Percentiles rank a stretch among this genome's conserved stretches.
phyloP scores from a whole-genome alignment of 2,329 filamentous ascomycete genomes.

The Stagonosporopsis rhizophila region DNA sequence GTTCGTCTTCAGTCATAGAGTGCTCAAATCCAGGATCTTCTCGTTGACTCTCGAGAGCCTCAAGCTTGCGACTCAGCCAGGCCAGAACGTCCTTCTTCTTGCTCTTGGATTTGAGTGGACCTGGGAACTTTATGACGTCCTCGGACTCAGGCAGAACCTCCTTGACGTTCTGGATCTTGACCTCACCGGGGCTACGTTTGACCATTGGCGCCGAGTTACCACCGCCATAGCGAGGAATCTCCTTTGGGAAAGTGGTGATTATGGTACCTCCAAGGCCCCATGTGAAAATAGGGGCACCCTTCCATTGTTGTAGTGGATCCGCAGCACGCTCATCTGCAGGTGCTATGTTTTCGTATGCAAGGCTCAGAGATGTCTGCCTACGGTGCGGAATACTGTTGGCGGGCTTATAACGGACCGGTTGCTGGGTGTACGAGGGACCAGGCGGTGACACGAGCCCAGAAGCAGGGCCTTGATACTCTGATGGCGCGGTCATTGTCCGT shows the following conservation, averaged over 20 bases:
- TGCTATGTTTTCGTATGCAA: conserved; percentile 61
- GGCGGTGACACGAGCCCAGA: conserved; percentile 55
- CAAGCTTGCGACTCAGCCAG: conserved; percentile 82
- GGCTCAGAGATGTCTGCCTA: conserved; percentile 51
- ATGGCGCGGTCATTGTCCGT: conserved; percentile 47
- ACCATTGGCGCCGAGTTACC: conserved; percentile 77
- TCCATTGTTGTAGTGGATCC: conserved; percentile 89
- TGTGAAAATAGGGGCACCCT: conserved; percentile 81
- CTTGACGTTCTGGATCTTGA: conserved; percentile 78
- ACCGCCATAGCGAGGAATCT: conserved; percentile 83
- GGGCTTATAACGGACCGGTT: conserved; percentile 15
- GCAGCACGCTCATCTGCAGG: conserved; percentile 64
- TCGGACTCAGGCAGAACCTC: conserved; percentile 75
- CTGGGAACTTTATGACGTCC: conserved; percentile 81
- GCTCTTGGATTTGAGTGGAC: conserved; percentile 83
- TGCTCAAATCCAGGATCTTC: conserved; percentile 57
- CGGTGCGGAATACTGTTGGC: conserved; percentile 43
- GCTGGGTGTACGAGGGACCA: conserved; percentile 42
- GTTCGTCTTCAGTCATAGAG: conserved; percentile 62
- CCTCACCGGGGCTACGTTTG: conserved; percentile 80
- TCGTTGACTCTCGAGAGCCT: conserved; percentile 67
- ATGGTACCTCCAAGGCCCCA: conserved; percentile 89
- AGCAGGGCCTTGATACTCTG: conserved; percentile 61
- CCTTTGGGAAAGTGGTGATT: conserved; percentile 85
- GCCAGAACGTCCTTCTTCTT: conserved; percentile 93